A percentile compares a stretch with the other conserved stretches of the same genome.
Conservation (phyloP, 73 alveolate species). For the Uronychia binucleata region DNA sequence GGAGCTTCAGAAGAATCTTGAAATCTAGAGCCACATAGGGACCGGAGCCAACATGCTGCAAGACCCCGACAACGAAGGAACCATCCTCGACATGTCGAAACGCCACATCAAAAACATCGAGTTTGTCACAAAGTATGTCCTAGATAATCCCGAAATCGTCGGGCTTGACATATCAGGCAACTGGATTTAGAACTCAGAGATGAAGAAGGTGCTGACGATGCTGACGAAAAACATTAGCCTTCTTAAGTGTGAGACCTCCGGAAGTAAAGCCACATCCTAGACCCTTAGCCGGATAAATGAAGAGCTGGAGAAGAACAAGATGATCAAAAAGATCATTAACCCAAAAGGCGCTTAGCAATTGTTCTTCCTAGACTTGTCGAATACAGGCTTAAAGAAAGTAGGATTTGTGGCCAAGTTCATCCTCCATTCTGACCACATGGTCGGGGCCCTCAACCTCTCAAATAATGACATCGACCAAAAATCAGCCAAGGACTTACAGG, state of each 20-base stretch:
- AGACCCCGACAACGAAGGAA: neutral
- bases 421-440: neutral
- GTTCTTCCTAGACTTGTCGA: neutral
- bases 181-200: neutral
- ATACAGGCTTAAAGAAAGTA: too few species aligned
- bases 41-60: too few species aligned
- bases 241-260: neutral
- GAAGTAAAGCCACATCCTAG: neutral
- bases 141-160: constrained; percentile 14
- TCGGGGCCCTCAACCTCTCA: constrained; percentile 5
- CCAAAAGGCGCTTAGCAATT: neutral
- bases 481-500: neutral
- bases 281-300: neutral
- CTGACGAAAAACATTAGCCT: neutral
- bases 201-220: neutral
- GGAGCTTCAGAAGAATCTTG: too few species aligned
- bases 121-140: constrained; percentile 6
- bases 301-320: neutral
- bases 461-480: constrained; percentile 8
- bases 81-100: constrained; percentile 3
- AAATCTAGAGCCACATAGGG: too few species aligned
- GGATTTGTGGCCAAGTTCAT: constrained; percentile 15
- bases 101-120: constrained; percentile 9
- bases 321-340: neutral
- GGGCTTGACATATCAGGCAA: neutral